These are phyloP conservation scores for Aspergillus sp. DNA, from an alignment of 2,329 filamentous ascomycete genomes.

Conservation along the genomic window DNA sequence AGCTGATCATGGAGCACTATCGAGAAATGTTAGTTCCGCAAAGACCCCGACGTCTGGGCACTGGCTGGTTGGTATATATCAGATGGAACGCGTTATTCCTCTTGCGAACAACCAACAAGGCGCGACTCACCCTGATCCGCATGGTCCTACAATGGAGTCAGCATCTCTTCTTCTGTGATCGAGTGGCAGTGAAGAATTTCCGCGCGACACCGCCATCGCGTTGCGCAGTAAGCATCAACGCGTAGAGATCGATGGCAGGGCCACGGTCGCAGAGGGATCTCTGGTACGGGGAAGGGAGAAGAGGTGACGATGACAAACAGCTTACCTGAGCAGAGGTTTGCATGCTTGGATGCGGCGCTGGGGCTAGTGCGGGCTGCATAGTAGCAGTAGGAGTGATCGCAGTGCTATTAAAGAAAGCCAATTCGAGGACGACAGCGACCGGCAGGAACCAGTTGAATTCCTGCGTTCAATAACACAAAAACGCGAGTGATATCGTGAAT, in stretches of 20 bases:
- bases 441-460: slow-evolving; percentile 13
- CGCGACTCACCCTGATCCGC: slow-evolving; percentile 39
- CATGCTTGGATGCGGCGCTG: slow-evolving; percentile 44
- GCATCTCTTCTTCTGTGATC: slow-evolving; percentile 1
- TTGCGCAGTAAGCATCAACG: not conserved
- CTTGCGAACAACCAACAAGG: slow-evolving; percentile 22
- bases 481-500: no score
- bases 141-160: slow-evolving; percentile 29
- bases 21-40: slow-evolving; percentile 8
- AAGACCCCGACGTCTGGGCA: not conserved
- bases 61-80: not conserved
- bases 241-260: no score
- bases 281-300: no score
- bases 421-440: no score
- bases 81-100: not conserved
- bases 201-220: slow-evolving; percentile 7
- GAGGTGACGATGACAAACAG: slow-evolving; percentile 33
- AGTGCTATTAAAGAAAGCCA: no score
- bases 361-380: slow-evolving; percentile 44
- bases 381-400: slow-evolving; percentile 6
- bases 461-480: slow-evolving; percentile 4
- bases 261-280: no score
- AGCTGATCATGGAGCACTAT: slow-evolving; percentile 59
- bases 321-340: slow-evolving; percentile 51
- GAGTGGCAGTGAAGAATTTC: not conserved